Conservation (phyloP, 1,284 basidiomycete genomes). For the Cryptococcus floricola region DNA sequence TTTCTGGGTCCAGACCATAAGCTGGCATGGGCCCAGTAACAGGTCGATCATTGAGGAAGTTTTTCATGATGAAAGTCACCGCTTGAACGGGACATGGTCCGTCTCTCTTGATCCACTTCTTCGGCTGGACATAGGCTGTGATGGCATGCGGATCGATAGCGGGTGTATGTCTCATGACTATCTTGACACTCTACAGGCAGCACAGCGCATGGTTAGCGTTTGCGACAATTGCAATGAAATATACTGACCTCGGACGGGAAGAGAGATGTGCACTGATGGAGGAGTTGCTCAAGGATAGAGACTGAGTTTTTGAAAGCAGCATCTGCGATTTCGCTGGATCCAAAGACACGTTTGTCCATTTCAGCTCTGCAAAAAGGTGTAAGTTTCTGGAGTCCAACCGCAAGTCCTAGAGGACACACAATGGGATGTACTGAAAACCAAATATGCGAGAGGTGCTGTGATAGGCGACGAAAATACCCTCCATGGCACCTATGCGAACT, state of each 20-base stretch:
- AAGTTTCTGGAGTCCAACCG: not conserved
- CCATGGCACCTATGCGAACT: constrained; percentile 94
- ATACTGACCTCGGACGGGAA: constrained; percentile 41
- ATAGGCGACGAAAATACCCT: constrained; percentile 91
- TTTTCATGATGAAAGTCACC: constrained; percentile 49
- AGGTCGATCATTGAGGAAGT: constrained; percentile 42
- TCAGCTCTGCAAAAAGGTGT: constrained; percentile 53
- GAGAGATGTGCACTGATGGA: constrained; percentile 56
- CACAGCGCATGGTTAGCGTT: not conserved
- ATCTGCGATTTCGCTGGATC: constrained; percentile 60
- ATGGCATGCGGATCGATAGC: constrained; percentile 53
- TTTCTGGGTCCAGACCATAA: constrained; percentile 23
- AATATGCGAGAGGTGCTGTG: constrained; percentile 87
- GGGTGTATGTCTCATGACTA: constrained; percentile 59
- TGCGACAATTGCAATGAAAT: constrained; percentile 49
- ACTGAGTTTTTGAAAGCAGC: constrained; percentile 76
- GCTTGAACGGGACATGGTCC: constrained; percentile 50
- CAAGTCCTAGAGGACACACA: constrained; percentile 43
- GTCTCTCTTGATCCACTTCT: constrained; percentile 49
- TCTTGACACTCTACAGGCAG: constrained; percentile 9
- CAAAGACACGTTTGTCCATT: constrained; percentile 81
- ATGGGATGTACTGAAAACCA: constrained; percentile 89
- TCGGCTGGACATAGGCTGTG: constrained; percentile 65
- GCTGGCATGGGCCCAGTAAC: constrained; percentile 26
- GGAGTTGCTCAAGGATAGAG: constrained; percentile 65